These are phyloP conservation scores for Lepidium aucheri DNA, from an alignment of 345 rosid genomes.

Conservation along the genomic window DNA sequence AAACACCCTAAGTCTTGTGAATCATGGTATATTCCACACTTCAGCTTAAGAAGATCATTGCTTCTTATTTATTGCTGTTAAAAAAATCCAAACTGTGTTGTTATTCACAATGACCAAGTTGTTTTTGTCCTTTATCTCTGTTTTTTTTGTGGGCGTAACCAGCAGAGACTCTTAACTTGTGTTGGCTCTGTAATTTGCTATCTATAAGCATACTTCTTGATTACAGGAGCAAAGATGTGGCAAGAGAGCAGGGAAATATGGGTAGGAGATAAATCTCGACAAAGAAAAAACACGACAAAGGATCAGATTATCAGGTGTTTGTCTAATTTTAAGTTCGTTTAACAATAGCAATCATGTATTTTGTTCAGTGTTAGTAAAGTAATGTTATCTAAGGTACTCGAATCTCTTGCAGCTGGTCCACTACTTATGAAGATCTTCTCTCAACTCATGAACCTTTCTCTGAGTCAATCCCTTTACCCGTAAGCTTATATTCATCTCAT, in stretches of 20 bases:
- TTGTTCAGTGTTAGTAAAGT: background rate
- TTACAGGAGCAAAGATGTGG: conserved; percentile 63
- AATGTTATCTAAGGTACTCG: background rate
- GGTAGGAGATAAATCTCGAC: conserved; percentile 58
- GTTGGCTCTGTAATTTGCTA: conserved; percentile 6
- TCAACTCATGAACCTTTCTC: conserved; percentile 71
- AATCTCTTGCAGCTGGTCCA: conserved; percentile 71
- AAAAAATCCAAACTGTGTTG: background rate
- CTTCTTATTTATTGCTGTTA: background rate
- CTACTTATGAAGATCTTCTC: conserved; percentile 78
- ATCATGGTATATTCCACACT: conserved; percentile 25
- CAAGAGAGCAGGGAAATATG: conserved; percentile 69
- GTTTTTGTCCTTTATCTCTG: background rate
- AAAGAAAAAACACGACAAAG: conserved; percentile 32
- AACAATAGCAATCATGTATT: background rate
- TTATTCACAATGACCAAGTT: background rate
- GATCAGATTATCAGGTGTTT: conserved; percentile 74
- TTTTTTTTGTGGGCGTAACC: too few species aligned
- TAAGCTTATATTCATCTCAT: conserved; percentile 28
- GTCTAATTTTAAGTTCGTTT: background rate
- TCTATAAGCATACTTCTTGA: conserved; percentile 5
- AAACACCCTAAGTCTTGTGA: conserved; percentile 6
- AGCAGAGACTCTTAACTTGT: background rate
- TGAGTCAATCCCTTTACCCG: conserved; percentile 74
- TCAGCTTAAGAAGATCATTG: background rate